Conservation (phyloP, 108 stramenopile genomes). For the Asterionellopsis glacialis region DNA sequence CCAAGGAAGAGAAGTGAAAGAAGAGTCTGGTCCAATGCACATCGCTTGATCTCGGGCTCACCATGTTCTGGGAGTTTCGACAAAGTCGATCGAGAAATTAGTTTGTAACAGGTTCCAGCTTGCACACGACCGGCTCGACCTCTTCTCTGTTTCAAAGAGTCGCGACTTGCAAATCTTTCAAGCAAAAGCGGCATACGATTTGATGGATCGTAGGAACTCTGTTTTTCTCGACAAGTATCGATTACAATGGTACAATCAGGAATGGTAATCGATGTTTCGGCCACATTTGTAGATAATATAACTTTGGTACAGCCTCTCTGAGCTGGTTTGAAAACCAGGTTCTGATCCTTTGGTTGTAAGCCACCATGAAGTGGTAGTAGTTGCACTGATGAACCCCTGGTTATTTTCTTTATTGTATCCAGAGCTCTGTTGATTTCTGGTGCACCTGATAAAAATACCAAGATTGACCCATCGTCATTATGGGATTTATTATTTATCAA, state of each 20-base stretch:
- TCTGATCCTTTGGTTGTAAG: conserved; percentile 85
- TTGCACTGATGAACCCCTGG: conserved; percentile 22
- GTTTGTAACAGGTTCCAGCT: conserved; percentile 81
- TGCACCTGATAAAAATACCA: conserved; percentile 91
- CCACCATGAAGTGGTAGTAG: conserved; percentile 91
- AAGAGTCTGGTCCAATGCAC: conserved; percentile 80
- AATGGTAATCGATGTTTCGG: conserved; percentile 94
- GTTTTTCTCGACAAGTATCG: conserved; percentile 85
- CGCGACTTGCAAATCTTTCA: conserved; percentile 75
- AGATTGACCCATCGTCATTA: conserved; percentile 69
- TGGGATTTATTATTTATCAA: conserved; percentile 34
- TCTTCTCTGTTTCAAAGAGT: conserved; percentile 71
- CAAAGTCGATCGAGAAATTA: conserved; percentile 57
- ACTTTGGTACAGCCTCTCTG: conserved; percentile 78
- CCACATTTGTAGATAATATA: conserved; percentile 93
- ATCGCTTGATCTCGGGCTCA: conserved; percentile 73
- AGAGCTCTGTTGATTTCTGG: conserved; percentile 82
- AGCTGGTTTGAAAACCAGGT: conserved; percentile 71
- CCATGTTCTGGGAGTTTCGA: conserved; percentile 55
- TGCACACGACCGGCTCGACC: conserved; percentile 83
- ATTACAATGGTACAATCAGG: conserved; percentile 92
- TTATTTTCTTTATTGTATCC: conserved; percentile 32
- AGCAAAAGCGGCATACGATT: conserved; percentile 86
- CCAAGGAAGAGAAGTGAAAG: conserved; percentile 78
- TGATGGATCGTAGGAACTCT: conserved; percentile 75